Evolutionary conservation across 208 protist genomes (phyloP), one percentile per base, ranked within the genome.

Genomic region (Trypanosoma brucei): DNA sequence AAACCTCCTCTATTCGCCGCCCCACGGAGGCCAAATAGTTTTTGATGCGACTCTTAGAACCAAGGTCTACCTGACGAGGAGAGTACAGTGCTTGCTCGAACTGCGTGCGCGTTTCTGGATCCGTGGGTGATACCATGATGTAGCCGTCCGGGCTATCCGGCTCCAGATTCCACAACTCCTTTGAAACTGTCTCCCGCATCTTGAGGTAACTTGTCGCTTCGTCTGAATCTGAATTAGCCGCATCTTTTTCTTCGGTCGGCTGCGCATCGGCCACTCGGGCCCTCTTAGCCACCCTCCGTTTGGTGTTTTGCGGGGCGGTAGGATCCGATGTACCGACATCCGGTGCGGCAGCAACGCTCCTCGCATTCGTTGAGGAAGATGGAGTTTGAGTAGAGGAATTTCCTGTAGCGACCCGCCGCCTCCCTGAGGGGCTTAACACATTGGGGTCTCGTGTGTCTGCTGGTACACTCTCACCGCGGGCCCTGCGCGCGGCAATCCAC

Each of bases 11-110:
- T 46, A 83, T 73, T 7, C 84, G 78, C 44, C 81, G 74, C 3
- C 90, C 86, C 30, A 92, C 64, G n/a, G 65, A 59, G 14, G 83
- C 59, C 36, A 96, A 77, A 77, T 90, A 96, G 40, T 61, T 51
- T 31, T 59, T 62, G 8, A 96, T 55, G 48, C 90, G 86, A 9
- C 39, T 30, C 62, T 86, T 90, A 0, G 80, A 66, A 40, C 53
- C 55, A 14, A 70, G 65, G 62, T 95, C 86, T 33, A 82, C 62
- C 34, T 76, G 54, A 5, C 81, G 72, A 37, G 84, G 80, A 3
- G 79, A 87, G 60, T 68, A 68, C 9, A 90, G 56, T 3, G 78
- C 77, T 37, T 70, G 37, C 34, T 61, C 67, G 62, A 65, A 65
- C 49, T 73, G 65, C 45, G 63, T 66, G 55, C 36, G 72, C 63